phyloP scores from a whole-genome alignment of 2,329 filamentous ascomycete species.

The Clonostachys solani region DNA sequence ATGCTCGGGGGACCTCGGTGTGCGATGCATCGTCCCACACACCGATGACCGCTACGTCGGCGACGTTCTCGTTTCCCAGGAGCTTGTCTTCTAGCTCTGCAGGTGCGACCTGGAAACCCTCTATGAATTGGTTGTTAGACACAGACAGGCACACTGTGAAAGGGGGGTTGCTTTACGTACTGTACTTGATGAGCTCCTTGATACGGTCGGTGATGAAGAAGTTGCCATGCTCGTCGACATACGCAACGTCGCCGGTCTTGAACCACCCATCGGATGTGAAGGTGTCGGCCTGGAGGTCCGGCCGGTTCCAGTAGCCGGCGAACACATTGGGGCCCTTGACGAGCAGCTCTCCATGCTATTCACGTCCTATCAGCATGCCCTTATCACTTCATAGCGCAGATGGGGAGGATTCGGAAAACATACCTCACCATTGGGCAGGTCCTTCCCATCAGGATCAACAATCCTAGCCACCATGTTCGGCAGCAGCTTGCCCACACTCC shows the following conservation, averaged over 20 bases:
- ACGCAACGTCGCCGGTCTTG: slow-evolving; percentile 84
- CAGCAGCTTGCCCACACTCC: slow-evolving; percentile 72
- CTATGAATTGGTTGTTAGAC: slow-evolving; percentile 8
- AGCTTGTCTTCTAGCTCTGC: slow-evolving; percentile 57
- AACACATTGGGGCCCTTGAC: slow-evolving; percentile 79
- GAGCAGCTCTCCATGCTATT: slow-evolving; percentile 62
- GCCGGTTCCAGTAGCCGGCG: slow-evolving; percentile 72
- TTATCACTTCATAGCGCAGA: slow-evolving; percentile 29
- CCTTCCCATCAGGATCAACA: slow-evolving; percentile 57
- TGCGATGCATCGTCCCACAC: slow-evolving; percentile 52
- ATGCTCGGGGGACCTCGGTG: slow-evolving; percentile 61
- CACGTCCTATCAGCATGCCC: not conserved
- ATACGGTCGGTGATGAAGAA: slow-evolving; percentile 88
- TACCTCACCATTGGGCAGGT: slow-evolving; percentile 49
- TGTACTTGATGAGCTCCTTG: slow-evolving; percentile 59
- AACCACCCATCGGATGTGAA: slow-evolving; percentile 80
- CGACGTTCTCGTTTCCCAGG: slow-evolving; percentile 34
- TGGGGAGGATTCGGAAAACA: not conserved
- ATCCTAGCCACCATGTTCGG: slow-evolving; percentile 81
- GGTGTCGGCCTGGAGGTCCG: slow-evolving; percentile 64
- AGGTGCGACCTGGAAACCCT: slow-evolving; percentile 67
- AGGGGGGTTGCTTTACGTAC: slow-evolving; percentile 27
- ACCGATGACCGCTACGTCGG: slow-evolving; percentile 63
- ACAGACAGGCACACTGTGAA: not conserved
- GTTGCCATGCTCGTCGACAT: slow-evolving; percentile 71